phyloP scores from a whole-genome alignment of 176 grass and related monocot genomes.

The Luzula sylvatica region DNA sequence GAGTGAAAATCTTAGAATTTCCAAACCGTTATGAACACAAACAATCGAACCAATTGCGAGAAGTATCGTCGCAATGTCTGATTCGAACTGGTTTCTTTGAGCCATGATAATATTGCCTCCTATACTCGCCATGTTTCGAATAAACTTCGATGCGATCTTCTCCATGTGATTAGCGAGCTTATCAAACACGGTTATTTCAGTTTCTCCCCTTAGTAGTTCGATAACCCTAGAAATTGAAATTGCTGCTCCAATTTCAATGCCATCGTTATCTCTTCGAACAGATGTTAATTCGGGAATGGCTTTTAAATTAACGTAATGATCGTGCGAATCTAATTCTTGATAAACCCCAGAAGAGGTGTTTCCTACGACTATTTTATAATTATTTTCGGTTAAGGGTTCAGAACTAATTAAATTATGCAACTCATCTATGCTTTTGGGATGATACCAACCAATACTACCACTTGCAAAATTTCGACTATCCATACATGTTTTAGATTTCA shows the following conservation, averaged over 20 bases:
- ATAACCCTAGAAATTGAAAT: constrained; percentile 60
- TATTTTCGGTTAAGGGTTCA: constrained; percentile 19
- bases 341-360: constrained; percentile 79
- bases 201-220: constrained; percentile 38
- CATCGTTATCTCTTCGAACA: constrained; percentile 32
- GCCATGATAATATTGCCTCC: constrained; percentile 85
- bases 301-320: constrained; percentile 56
- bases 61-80: constrained; percentile 62
- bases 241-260: constrained; percentile 55
- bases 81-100: constrained; percentile 44
- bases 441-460: constrained; percentile 31
- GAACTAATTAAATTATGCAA: constrained; percentile 35
- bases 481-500: constrained; percentile 31
- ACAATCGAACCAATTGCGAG: constrained; percentile 47
- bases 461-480: not conserved
- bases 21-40: constrained; percentile 33
- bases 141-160: constrained; percentile 55
- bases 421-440: constrained; percentile 43
- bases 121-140: constrained; percentile 67
- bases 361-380: constrained; percentile 54
- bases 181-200: constrained; percentile 27
- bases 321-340: constrained; percentile 45
- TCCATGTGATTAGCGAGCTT: constrained; percentile 62
- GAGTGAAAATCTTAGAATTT: constrained; percentile 31
- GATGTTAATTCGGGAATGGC: constrained; percentile 46